Conservation (phyloP, 305 asterid genomes). For the Ilex paraguariensis region DNA sequence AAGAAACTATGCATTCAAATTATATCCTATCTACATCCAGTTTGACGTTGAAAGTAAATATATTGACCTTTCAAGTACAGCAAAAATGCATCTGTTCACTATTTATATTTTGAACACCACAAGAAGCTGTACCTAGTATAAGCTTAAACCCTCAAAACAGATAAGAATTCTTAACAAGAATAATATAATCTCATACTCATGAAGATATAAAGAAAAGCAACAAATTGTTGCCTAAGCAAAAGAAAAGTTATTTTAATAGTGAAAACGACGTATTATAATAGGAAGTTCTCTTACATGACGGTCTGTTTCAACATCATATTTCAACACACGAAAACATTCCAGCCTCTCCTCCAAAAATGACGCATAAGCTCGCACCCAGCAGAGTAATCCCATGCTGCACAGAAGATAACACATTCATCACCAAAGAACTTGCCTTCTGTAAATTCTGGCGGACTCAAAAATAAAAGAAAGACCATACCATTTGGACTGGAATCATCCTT, state of each 20-base stretch:
- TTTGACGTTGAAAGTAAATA: too few relatives aligned
- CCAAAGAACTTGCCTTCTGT: slow-evolving; percentile 10
- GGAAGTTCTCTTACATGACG: slow-evolving; percentile 36
- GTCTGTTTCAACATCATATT: slow-evolving; percentile 67
- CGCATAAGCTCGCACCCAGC: slow-evolving; percentile 73
- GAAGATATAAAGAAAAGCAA: not conserved
- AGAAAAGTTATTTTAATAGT: slow-evolving; percentile 1
- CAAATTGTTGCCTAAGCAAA: not conserved
- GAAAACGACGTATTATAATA: not conserved
- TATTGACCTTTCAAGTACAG: too few relatives aligned
- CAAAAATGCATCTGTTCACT: not conserved
- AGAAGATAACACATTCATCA: slow-evolving; percentile 20
- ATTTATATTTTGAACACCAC: not conserved
- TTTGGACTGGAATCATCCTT: slow-evolving; percentile 69
- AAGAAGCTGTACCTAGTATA: not conserved
- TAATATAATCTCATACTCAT: not conserved
- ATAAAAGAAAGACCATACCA: slow-evolving; percentile 34
- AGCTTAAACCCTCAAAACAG: not conserved
- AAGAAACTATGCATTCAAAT: too few relatives aligned
- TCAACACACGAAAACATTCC: slow-evolving; percentile 62
- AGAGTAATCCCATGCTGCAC: slow-evolving; percentile 73
- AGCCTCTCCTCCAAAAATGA: slow-evolving; percentile 74
- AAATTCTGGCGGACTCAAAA: slow-evolving; percentile 8
- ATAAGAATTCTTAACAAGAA: not conserved
- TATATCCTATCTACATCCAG: too few relatives aligned